A percentile compares a stretch with the other conserved stretches of the same genome.
phyloP scores from a whole-genome alignment of 495 filamentous ascomycete species.

The Daldinia bambusicola region DNA sequence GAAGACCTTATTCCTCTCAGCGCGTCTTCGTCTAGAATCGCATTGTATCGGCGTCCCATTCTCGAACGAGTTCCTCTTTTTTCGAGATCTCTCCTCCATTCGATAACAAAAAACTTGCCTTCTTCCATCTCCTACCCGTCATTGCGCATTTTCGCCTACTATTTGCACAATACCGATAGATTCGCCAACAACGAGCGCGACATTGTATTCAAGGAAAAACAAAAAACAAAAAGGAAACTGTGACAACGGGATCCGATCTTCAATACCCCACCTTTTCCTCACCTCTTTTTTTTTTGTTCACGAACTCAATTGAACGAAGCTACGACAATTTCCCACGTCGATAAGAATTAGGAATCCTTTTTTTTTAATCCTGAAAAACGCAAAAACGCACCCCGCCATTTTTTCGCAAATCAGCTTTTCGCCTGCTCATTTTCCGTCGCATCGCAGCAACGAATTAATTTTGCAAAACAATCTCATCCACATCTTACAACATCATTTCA shows the following conservation, averaged over 20 bases:
- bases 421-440: conserved; percentile 34
- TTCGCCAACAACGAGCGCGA: conserved; percentile 37
- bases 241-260: conserved; percentile 30
- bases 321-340: conserved; percentile 28
- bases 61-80: conserved; percentile 15
- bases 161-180: conserved; percentile 38
- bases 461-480: conserved; percentile 38
- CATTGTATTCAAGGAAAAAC: conserved; percentile 25
- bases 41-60: conserved; percentile 39
- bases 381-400: conserved; percentile 17
- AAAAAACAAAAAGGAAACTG: conserved; percentile 10
- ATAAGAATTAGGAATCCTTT: conserved; percentile 21
- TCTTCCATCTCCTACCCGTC: conserved; percentile 29
- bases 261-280: conserved; percentile 28
- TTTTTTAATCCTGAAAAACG: conserved; percentile 27
- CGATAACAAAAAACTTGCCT: conserved; percentile 21
- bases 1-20: conserved; percentile 12
- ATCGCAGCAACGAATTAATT: conserved; percentile 30
- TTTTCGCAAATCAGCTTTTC: conserved; percentile 24
- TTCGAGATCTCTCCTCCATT: conserved; percentile 4
- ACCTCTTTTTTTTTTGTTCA: conserved; percentile 22
- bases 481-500: conserved; percentile 21
- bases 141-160: conserved; percentile 33
- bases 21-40: conserved; percentile 41
- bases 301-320: conserved; percentile 34